phyloP scores from a whole-genome alignment of 2,329 filamentous ascomycete species.

The Colletotrichum sp. region DNA sequence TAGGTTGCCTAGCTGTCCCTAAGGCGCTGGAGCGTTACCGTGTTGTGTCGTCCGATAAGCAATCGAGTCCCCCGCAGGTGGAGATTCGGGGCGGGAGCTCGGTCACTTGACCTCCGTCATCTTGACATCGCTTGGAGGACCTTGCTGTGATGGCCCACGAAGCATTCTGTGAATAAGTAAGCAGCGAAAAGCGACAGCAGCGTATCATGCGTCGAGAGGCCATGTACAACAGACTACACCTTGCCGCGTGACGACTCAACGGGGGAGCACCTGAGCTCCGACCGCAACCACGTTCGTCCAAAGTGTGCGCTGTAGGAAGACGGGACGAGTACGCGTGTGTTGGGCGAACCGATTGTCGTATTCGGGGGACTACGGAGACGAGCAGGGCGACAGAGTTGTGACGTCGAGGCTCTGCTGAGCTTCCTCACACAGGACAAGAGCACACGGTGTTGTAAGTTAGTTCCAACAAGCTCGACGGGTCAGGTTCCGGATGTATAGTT shows the following conservation, averaged over 20 bases:
- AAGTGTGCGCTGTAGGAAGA: neutral
- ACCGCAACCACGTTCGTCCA: neutral
- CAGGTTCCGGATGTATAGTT: neutral
- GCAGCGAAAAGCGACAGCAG: neutral
- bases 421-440: neutral
- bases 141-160: neutral
- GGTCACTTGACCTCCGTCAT: neutral
- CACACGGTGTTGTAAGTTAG: neutral
- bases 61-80: neutral
- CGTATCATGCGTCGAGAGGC: neutral
- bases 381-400: neutral
- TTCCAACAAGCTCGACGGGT: neutral
- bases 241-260: neutral
- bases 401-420: neutral
- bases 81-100: neutral
- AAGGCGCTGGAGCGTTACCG: neutral
- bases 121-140: neutral
- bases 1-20: neutral
- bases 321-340: neutral
- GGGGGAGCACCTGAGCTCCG: neutral
- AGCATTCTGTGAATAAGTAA: neutral
- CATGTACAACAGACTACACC: neutral
- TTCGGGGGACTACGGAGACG: neutral
- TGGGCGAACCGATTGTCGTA: neutral
- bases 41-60: neutral